Base-by-base conservation (phyloP, 768 basidiomycete genomes). In the Termitomyces sp. region DNA sequence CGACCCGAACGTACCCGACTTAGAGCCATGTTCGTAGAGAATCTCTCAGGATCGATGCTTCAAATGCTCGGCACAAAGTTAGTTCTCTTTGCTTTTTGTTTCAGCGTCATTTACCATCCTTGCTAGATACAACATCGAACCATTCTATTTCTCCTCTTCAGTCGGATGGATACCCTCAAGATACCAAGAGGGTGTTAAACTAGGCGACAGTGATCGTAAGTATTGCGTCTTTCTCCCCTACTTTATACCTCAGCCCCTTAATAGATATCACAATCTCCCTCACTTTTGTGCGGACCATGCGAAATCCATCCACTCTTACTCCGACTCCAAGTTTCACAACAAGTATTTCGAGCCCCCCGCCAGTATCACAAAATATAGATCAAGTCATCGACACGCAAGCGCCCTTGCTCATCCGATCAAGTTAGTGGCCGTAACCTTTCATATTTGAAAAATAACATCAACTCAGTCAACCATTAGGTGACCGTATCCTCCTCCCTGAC, bases 121-220 rank as follows among this genome's bases (percentile, higher is more conserved):
- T 35, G 3, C 13, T 40, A 72, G 79, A 63, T 83, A 81, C 55
- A 72, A 72, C 44, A 72, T 86, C 56, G 85, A 86, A 60, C 85
- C 85, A 0, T 85, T 86, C 66, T 86, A 81, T 64, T 86, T 85
- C 65, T 81, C 83, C 0, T 85, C 83, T 1, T 80, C 83, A 2
- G 65, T 83, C 6, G 80, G 82, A 46, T 82, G 80, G 80, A 85
- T 84, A 62, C 84, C 84, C 11, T 74, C 80, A 14, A 74, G 83
- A 56, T 83, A 82, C 61, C 82, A 81, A 59, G 80, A 82, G 54
- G 73, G 73, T 58, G 56, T 77, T 0, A 36, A 64, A 0, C 65
- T 63, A 2, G 60, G 68, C 1, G 45, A 71, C 50, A 69, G 72
- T 20, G 76, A 78, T 55, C 68, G 82, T 83, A 63, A 48, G 79